phyloP scores from a whole-genome alignment of 1,284 basidiomycete species.

The Mycosarcoma mackinlayi region DNA sequence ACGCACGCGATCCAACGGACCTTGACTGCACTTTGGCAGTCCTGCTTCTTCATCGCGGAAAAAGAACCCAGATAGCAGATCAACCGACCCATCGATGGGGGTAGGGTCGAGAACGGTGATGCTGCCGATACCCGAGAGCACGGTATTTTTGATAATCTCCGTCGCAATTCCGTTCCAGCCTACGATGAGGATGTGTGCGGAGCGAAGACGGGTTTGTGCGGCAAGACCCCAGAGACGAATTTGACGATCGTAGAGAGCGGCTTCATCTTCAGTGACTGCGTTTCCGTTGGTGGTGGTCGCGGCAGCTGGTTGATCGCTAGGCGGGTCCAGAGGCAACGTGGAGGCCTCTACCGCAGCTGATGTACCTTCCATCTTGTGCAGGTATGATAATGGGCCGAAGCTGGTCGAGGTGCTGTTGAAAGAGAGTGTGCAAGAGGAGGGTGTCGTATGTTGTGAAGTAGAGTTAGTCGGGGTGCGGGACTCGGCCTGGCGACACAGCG shows the following conservation, averaged over 20 bases:
- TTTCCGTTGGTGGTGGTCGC: constrained; percentile 1
- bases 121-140: constrained; percentile 73
- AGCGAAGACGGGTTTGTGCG: constrained; percentile 95
- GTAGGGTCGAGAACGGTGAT: constrained; percentile 72
- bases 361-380: constrained; percentile 3
- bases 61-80: constrained; percentile 92
- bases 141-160: constrained; percentile 93
- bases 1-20: constrained; percentile 74
- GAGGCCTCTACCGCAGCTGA: neutral
- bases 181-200: constrained; percentile 87
- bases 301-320: neutral
- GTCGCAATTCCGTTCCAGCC: constrained; percentile 86
- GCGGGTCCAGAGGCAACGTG: constrained; percentile 1
- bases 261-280: constrained; percentile 74
- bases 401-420: too few relatives aligned
- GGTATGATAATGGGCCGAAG: neutral
- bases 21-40: constrained; percentile 27
- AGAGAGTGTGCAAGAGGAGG: neutral
- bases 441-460: too few relatives aligned
- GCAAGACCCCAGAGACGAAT: constrained; percentile 98
- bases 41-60: constrained; percentile 87
- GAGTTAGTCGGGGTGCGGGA: constrained; percentile 9
- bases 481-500: constrained; percentile 9
- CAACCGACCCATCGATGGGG: constrained; percentile 71
- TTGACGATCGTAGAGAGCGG: constrained; percentile 92